Percentiles rank a stretch among this genome's conserved stretches.
phyloP scores from a whole-genome alignment of 2,329 filamentous ascomycete species.

The Zasmidium angulare region DNA sequence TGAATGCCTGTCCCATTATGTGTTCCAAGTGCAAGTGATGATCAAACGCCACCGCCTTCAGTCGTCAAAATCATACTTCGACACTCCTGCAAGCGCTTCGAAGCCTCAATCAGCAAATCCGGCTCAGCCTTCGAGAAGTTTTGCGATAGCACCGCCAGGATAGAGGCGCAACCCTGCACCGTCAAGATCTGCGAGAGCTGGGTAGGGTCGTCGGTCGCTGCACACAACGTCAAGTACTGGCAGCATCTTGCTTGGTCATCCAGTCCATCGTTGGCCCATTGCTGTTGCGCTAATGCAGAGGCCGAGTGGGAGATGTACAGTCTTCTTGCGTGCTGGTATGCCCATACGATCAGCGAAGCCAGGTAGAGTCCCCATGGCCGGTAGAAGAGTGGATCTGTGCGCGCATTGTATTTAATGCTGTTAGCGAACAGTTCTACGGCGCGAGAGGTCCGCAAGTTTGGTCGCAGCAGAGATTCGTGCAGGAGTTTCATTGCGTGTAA shows the following conservation, averaged over 20 bases:
- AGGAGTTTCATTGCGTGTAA: constrained; percentile 89
- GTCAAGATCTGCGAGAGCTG: constrained; percentile 72
- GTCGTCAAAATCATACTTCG: constrained; percentile 2
- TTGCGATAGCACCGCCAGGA: constrained; percentile 76
- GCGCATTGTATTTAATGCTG: constrained; percentile 64
- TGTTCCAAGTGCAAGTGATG: no score
- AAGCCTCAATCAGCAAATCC: constrained; percentile 85
- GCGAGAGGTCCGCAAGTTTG: constrained; percentile 26
- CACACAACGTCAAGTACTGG: constrained; percentile 20
- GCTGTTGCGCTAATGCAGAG: not conserved
- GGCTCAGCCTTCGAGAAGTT: constrained; percentile 79
- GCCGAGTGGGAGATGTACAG: constrained; percentile 10
- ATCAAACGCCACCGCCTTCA: not conserved
- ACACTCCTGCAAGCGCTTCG: constrained; percentile 75
- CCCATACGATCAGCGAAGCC: constrained; percentile 86
- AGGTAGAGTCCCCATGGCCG: constrained; percentile 93
- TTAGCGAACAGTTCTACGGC: not conserved
- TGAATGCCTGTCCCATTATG: no score
- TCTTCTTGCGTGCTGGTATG: constrained; percentile 71
- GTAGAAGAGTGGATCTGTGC: constrained; percentile 83
- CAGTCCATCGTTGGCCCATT: constrained; percentile 62
- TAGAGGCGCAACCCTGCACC: constrained; percentile 74
- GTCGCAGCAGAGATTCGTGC: constrained; percentile 69
- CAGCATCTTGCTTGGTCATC: constrained; percentile 19
- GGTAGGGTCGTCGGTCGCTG: constrained; percentile 62